Evolutionary conservation across 441 rosid genomes (phyloP).

Genomic region (Corymbia citriodora): DNA sequence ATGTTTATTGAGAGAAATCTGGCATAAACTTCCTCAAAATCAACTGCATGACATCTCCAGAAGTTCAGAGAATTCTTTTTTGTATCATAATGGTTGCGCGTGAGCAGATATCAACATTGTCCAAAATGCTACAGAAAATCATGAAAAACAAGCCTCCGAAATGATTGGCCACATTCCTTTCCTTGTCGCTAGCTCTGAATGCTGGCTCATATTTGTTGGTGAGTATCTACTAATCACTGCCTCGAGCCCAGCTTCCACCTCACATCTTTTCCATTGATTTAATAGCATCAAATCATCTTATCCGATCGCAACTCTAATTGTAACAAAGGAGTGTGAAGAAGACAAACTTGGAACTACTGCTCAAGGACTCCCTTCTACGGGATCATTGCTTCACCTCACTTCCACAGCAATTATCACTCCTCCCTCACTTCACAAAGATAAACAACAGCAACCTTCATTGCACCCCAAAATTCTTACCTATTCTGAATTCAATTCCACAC

Average conservation of each 20-base stretch:
- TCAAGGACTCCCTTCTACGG: not conserved
- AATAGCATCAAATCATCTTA: not conserved
- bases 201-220: not conserved
- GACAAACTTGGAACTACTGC: not conserved
- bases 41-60: not conserved
- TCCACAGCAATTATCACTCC: not conserved
- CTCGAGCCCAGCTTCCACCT: not conserved
- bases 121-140: not conserved
- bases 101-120: not conserved
- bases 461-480: not conserved
- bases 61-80: not conserved
- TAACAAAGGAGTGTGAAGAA: not conserved
- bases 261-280: not conserved
- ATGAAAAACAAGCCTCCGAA: not conserved
- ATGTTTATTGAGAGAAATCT: not conserved
- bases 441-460: not conserved
- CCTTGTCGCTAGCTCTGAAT: not conserved
- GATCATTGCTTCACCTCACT: not conserved
- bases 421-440: not conserved
- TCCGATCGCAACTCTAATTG: not conserved
- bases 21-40: not conserved
- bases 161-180: not conserved
- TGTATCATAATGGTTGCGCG: not conserved
- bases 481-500: not conserved
- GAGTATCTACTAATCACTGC: not conserved